Base-by-base conservation (phyloP, 2,329 filamentous ascomycete genomes). In the Graphilbum ipis-grandicollis region DNA sequence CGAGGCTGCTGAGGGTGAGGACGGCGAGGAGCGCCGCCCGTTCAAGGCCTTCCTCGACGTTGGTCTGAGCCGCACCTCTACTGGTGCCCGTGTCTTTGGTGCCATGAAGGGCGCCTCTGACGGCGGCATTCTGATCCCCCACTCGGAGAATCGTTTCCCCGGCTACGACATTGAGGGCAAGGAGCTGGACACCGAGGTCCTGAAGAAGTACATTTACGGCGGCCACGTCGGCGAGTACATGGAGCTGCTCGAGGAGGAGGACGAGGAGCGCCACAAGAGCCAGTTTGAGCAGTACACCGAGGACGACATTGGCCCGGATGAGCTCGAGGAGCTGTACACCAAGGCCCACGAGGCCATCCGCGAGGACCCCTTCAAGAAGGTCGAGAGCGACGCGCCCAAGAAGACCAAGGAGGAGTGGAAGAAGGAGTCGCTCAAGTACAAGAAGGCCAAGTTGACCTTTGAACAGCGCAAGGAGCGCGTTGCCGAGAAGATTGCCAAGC, bases 151-250 rank as follows among this genome's bases (percentile, higher is more conserved):
- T 76, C 88, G 90, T 55, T 98, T 98, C 84, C 90, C 90, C 55
- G 90, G 90, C 56, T 98, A 70, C 78, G 90, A 98, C 62, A 82
- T 93, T 23, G 90, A 98, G 72, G 66, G 68, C 63, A 86, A 98
- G 80, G 88, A 96, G 75, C 83, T 98, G 55, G 90, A 98, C 55
- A 75, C 85, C 55, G 90, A 98, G 64, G 80, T 75, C 50, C 83
- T 98, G 59, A 85, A 88, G 75, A 93, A 86, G 73, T 98, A 98
- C 80, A 98, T 98, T 74, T 88, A 83, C 65, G 90, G 74, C 58
- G 88, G 90, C 45, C 90, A 98, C 76, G 83, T 98, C 48, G 86
- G 88, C 52, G 90, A 98, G 77, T 98, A 98, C 79, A 98, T 98
- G 90, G 90, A 98, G 79, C 90, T 80, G 42, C 82, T 98, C 48